A percentile compares a stretch with the other conserved stretches of the same genome.
Evolutionary conservation across 495 filamentous ascomycete genomes (phyloP).

Genomic region (Aspergillus funiculosus): DNA sequence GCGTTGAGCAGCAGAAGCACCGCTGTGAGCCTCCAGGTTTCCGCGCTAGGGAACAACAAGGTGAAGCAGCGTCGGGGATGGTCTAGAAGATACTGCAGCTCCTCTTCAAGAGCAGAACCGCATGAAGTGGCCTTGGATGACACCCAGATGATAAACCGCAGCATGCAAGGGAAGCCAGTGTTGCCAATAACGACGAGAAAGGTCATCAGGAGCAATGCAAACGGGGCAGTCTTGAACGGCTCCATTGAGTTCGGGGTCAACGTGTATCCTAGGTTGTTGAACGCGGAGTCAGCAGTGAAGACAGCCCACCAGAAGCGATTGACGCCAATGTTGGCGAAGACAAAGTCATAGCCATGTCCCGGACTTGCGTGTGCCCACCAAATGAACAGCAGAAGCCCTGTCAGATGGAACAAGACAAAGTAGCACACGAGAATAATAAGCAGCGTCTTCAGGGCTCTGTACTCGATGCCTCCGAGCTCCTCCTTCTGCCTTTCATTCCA

Average conservation of each 20-base stretch:
- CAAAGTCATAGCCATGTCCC: constrained; percentile 42
- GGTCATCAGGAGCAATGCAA: constrained; percentile 62
- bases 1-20: constrained; percentile 70
- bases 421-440: constrained; percentile 64
- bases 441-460: constrained; percentile 73
- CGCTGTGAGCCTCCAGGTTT: constrained; percentile 83
- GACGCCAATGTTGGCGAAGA: constrained; percentile 50
- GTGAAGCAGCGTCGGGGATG: constrained; percentile 89
- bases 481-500: constrained; percentile 65
- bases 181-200: constrained; percentile 83
- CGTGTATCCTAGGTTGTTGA: constrained; percentile 77
- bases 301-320: constrained; percentile 73
- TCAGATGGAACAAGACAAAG: constrained; percentile 59
- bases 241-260: constrained; percentile 82
- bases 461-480: constrained; percentile 87
- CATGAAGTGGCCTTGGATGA: constrained; percentile 46
- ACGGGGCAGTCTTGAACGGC: constrained; percentile 64
- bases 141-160: constrained; percentile 77
- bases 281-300: constrained; percentile 70
- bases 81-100: constrained; percentile 75
- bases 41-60: constrained; percentile 69
- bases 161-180: constrained; percentile 82
- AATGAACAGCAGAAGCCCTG: constrained; percentile 58
- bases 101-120: constrained; percentile 63
- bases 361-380: constrained; percentile 62